Evolutionary conservation across 192 early-diverging fungal species (phyloP).

Genomic region (Mycoemilia scoparia): DNA sequence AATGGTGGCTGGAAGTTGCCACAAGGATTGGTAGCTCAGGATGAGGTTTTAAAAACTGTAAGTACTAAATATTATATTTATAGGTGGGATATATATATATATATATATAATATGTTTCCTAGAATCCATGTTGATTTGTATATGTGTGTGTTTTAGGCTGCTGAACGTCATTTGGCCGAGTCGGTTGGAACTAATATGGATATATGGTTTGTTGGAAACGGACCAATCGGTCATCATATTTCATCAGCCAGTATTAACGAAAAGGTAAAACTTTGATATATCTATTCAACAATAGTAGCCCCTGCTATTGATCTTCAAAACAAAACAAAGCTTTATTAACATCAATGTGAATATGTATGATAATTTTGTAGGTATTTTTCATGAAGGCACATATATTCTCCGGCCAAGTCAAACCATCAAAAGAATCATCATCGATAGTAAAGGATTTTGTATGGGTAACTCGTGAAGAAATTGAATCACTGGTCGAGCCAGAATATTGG

Average conservation of each 20-base stretch:
- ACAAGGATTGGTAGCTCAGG: conserved; percentile 36
- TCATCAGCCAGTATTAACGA: conserved; percentile 19
- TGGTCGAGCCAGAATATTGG: conserved; percentile 23
- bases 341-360: background rate
- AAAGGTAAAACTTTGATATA: conserved; percentile 16
- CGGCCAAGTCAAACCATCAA: conserved; percentile 35
- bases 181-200: conserved; percentile 59
- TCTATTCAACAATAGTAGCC: background rate
- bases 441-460: conserved; percentile 26
- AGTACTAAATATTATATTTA: too few species aligned
- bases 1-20: conserved; percentile 56
- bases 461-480: conserved; percentile 16
- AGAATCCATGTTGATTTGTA: background rate
- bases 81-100: too few species aligned
- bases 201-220: conserved; percentile 70
- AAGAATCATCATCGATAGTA: conserved; percentile 6
- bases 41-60: conserved; percentile 56
- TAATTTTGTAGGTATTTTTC: conserved; percentile 45
- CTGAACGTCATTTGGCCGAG: conserved; percentile 47
- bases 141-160: conserved; percentile 35
- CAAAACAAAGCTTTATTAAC: background rate
- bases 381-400: conserved; percentile 68
- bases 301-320: background rate
- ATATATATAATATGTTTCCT: too few species aligned
- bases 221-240: conserved; percentile 55